Base-by-base conservation (phyloP, 2,329 filamentous ascomycete species). In the Gyromitra esculenta region DNA sequence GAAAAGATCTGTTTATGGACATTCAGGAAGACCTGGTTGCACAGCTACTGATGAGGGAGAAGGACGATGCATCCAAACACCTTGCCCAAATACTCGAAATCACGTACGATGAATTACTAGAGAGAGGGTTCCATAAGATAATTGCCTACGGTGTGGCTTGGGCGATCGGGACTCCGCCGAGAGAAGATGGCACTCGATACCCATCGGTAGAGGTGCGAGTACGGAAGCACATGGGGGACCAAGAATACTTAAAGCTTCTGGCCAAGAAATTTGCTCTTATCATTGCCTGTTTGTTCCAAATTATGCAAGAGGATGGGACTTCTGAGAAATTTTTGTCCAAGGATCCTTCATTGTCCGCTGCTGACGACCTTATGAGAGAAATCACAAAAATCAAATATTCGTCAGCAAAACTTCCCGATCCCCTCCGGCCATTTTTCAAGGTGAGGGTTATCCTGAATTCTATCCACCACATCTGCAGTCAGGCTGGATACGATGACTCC, bases 341-440 rank as follows among this genome's bases (percentile, higher is more conserved):
- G 78, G 87, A 89, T 15, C 84, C 88, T 15, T 85, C 84, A 0
- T 89, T 92, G 68, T 82, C 83, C 0, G 86, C 89, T 69, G 90
- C 93, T 2, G 87, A 88, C 1, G 85, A 89, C 37, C 89, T 88
- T 39, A 87, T 97, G 84, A 85, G 85, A 15, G 86, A 89, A 37
- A 97, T 99, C 81, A 91, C 89, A 79, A 83, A 82, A 1, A 89
- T 91, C 79, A 89, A 91, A 39, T 86, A 90, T 78, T 94, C 94
- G 0, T 85, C 86, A 1, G 87, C 88, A 37, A 84, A 85, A 11
- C 85, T 97, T 6, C 91, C 93, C 1, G 86, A 91, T 9, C 92
- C 91, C 72, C 94, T 97, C 80, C 94, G 98, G 81, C 96, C 96
- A 1, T 90, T 89, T 68, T 98, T 97, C 84, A 91, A 88, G 79